phyloP scores from a whole-genome alignment of 2,329 filamentous ascomycete genomes.

The Aspergillus sojae region DNA sequence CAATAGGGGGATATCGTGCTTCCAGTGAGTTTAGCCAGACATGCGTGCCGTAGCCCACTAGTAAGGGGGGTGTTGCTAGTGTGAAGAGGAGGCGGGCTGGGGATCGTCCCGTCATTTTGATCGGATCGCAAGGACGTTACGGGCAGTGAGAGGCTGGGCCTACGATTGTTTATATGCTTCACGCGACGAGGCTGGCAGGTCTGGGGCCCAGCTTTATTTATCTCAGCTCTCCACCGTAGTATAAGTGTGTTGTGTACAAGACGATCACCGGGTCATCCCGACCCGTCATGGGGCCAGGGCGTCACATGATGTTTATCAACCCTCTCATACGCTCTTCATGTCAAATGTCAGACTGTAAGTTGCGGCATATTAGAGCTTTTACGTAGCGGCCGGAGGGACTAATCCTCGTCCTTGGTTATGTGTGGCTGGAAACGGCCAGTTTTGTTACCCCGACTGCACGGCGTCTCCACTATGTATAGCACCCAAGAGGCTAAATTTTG shows the following conservation, averaged over 20 bases:
- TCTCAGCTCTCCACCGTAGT: background rate
- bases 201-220: background rate
- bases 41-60: constrained; percentile 25
- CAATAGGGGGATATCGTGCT: constrained; percentile 27
- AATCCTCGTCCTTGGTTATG: background rate
- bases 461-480: background rate
- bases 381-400: background rate
- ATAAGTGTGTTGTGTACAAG: background rate
- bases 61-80: constrained; percentile 15
- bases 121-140: background rate
- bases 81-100: constrained; percentile 14
- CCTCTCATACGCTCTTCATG: background rate
- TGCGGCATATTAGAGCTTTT: background rate
- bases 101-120: background rate
- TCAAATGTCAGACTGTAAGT: background rate
- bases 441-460: background rate
- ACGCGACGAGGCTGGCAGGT: background rate
- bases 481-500: background rate
- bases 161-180: background rate
- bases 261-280: background rate
- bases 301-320: background rate
- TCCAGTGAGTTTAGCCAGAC: constrained; percentile 27
- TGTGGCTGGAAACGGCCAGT: background rate
- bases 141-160: background rate
- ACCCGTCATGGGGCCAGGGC: background rate